These are phyloP conservation scores for Rubroboletus pulcherrimus DNA, from an alignment of 768 basidiomycete genomes.

Conservation along the genomic window DNA sequence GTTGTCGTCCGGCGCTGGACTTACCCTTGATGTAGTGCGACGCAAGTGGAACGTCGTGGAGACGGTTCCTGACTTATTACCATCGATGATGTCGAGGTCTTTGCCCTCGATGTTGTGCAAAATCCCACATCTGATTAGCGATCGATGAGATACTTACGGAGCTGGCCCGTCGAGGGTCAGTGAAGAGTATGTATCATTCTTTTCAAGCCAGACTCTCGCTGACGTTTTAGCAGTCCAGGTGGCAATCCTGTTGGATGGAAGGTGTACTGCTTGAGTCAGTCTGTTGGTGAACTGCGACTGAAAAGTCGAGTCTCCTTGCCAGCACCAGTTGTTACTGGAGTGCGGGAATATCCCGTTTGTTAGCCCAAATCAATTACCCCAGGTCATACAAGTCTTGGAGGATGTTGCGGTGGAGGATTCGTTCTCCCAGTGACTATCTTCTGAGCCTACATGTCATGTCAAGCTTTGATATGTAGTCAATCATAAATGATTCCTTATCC, in stretches of 20 bases:
- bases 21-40: conserved; percentile 1
- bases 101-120: not conserved
- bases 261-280: not conserved
- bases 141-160: conserved; percentile 19
- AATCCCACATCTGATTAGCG: conserved; percentile 6
- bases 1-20: not conserved
- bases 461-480: conserved; percentile 32
- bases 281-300: conserved; percentile 2
- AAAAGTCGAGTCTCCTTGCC: conserved; percentile 3
- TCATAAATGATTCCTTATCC: not conserved
- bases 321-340: conserved; percentile 18
- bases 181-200: conserved; percentile 10
- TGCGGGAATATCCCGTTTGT: conserved; percentile 26
- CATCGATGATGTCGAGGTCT: conserved; percentile 12
- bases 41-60: conserved; percentile 14
- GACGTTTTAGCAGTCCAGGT: conserved; percentile 11
- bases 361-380: conserved; percentile 36
- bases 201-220: not conserved
- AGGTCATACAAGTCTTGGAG: conserved; percentile 32
- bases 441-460: conserved; percentile 34
- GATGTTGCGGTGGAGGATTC: conserved; percentile 6
- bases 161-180: conserved; percentile 22
- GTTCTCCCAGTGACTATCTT: conserved; percentile 2
- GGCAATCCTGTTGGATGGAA: conserved; percentile 7
- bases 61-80: conserved; percentile 3